These are phyloP conservation scores for Talaromyces stipitatus DNA, from an alignment of 495 filamentous ascomycete species.

Conservation along the genomic window DNA sequence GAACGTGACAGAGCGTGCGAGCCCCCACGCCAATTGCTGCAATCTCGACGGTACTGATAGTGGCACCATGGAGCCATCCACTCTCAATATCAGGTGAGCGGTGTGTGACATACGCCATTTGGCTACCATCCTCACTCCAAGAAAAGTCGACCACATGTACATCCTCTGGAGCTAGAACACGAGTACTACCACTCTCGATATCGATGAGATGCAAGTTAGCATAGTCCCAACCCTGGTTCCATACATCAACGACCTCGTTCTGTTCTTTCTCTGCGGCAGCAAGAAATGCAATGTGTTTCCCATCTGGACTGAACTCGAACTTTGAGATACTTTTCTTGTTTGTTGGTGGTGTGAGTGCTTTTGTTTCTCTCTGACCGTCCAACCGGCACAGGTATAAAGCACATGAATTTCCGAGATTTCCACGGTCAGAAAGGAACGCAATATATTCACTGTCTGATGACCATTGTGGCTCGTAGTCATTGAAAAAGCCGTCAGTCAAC, in stretches of 20 bases:
- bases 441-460: slow-evolving; percentile 12
- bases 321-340: slow-evolving; percentile 1
- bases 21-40: not conserved
- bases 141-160: not conserved
- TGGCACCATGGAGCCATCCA: not conserved
- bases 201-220: not conserved
- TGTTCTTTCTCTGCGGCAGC: slow-evolving; percentile 6
- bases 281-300: slow-evolving; percentile 12
- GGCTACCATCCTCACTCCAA: not conserved
- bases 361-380: slow-evolving; percentile 8
- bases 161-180: not conserved
- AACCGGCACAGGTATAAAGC: slow-evolving; percentile 12
- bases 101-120: slow-evolving; percentile 1
- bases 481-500: slow-evolving; percentile 14
- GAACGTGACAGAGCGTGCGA: not conserved
- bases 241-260: not conserved
- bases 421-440: slow-evolving; percentile 16
- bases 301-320: slow-evolving; percentile 13
- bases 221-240: not conserved
- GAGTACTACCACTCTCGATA: not conserved
- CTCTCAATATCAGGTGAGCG: not conserved
- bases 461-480: slow-evolving; percentile 13
- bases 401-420: slow-evolving; percentile 3
- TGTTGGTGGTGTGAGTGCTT: slow-evolving; percentile 6
- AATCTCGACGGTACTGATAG: not conserved